Evolutionary conservation across 163 green algal genomes (phyloP).

Genomic region (Scenedesmus sp.): DNA sequence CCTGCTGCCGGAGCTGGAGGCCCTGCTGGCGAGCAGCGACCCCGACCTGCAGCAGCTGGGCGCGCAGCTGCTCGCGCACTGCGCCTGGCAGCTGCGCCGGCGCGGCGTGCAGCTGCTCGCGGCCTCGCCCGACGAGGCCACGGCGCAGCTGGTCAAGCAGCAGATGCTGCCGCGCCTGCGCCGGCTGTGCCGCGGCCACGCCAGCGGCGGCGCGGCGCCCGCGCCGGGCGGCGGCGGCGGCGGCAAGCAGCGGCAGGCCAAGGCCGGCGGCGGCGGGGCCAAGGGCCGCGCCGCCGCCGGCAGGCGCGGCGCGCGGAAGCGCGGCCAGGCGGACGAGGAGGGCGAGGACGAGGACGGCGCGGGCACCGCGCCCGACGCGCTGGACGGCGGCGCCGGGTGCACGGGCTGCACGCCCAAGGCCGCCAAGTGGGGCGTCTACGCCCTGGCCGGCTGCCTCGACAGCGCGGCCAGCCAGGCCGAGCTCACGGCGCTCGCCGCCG

Average conservation of each 20-base stretch:
- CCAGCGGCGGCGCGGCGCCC: too few relatives aligned
- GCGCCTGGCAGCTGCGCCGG: constrained; percentile 9
- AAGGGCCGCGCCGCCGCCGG: background rate
- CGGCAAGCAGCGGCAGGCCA: background rate
- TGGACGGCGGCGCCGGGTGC: background rate
- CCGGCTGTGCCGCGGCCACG: background rate
- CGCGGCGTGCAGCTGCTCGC: constrained; percentile 1
- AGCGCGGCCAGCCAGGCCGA: background rate
- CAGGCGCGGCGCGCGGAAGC: background rate
- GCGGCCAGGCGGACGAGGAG: background rate
- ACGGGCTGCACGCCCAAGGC: constrained; percentile 14
- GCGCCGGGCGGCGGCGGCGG: background rate
- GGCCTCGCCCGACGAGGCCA: background rate
- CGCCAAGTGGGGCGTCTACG: constrained; percentile 29
- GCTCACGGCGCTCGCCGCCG: constrained; percentile 17
- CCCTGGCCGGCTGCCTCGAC: constrained; percentile 11
- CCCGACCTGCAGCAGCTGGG: constrained; percentile 29
- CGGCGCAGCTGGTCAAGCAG: constrained; percentile 17
- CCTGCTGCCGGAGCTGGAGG: constrained; percentile 11
- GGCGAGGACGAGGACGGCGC: background rate
- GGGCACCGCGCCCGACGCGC: background rate
- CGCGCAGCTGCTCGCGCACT: constrained; percentile 21
- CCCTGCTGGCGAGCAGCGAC: constrained; percentile 1
- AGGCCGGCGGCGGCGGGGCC: background rate
- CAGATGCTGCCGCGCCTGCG: constrained; percentile 34